These are phyloP conservation scores for Pseudisothecium myosuroides DNA, from an alignment of 225 moss, liverwort and hornwort genomes.

Conservation along the genomic window DNA sequence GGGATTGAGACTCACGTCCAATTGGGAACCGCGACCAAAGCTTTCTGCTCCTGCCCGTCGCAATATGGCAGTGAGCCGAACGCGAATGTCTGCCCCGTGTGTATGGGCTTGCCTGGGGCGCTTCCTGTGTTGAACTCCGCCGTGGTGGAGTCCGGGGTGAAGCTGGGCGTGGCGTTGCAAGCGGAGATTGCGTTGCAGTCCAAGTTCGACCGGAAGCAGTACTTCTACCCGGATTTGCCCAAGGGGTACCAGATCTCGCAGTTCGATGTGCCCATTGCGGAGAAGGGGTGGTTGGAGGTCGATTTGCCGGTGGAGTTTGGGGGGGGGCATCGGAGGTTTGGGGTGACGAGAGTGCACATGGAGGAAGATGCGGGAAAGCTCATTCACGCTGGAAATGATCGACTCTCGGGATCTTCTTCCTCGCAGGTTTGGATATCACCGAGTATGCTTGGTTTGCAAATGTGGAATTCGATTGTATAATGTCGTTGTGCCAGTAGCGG, in stretches of 20 bases:
- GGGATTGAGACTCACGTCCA: conserved; percentile 98
- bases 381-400: conserved; percentile 90
- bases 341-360: conserved; percentile 90
- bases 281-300: conserved; percentile 64
- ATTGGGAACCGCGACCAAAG: conserved; percentile 76
- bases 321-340: conserved; percentile 76
- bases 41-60: conserved; percentile 85
- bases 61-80: conserved; percentile 89
- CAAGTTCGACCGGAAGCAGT: conserved; percentile 98
- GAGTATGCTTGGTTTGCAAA: background rate
- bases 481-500: background rate
- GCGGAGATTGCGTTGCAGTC: conserved; percentile 65
- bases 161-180: conserved; percentile 75
- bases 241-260: conserved; percentile 98
- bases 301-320: conserved; percentile 85
- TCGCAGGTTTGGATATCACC: conserved; percentile 48
- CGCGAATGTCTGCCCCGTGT: conserved; percentile 80
- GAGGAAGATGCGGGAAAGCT: conserved; percentile 98
- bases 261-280: conserved; percentile 87
- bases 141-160: conserved; percentile 82
- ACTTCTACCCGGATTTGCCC: conserved; percentile 95
- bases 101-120: conserved; percentile 96
- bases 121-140: conserved; percentile 73
- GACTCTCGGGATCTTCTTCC: conserved; percentile 75
- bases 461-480: background rate